Conservation (phyloP, 192 early-diverging fungal genomes). For the Backusella parvicylindrica region DNA sequence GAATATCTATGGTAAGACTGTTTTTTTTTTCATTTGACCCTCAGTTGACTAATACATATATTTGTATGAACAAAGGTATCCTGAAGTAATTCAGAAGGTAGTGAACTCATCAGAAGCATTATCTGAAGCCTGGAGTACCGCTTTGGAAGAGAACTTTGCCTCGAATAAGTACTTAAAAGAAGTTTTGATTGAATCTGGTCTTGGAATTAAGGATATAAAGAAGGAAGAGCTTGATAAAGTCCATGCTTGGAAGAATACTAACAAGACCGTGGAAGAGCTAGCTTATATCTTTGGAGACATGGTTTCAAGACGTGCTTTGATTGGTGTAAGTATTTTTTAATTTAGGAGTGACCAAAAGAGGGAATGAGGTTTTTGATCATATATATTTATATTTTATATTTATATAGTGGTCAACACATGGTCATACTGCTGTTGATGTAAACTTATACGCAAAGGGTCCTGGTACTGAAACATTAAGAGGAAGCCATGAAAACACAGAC, state of each 20-base stretch:
- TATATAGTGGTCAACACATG: slow-evolving; percentile 75
- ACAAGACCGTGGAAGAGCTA: slow-evolving; percentile 22
- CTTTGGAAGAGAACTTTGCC: background rate
- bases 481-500: slow-evolving; percentile 67
- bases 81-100: slow-evolving; percentile 67
- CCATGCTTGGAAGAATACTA: slow-evolving; percentile 29
- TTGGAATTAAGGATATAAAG: slow-evolving; percentile 77
- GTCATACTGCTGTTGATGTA: slow-evolving; percentile 94
- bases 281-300: slow-evolving; percentile 45
- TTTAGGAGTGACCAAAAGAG: background rate
- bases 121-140: background rate
- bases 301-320: slow-evolving; percentile 52
- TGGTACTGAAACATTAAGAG: slow-evolving; percentile 39
- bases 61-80: slow-evolving; percentile 45
- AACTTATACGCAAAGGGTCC: slow-evolving; percentile 66
- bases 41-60: background rate
- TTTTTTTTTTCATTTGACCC: background rate
- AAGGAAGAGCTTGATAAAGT: slow-evolving; percentile 57
- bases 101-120: slow-evolving; percentile 58
- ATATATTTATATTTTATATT: slow-evolving; percentile 10
- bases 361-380: background rate
- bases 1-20: slow-evolving; percentile 48
- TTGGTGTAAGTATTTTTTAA: slow-evolving; percentile 45
- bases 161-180: slow-evolving; percentile 37
- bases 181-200: slow-evolving; percentile 58